Percentiles rank a stretch among this genome's conserved stretches.
phyloP scores from a whole-genome alignment of 192 early-diverging fungal genomes.

The Coemansia sp. region DNA sequence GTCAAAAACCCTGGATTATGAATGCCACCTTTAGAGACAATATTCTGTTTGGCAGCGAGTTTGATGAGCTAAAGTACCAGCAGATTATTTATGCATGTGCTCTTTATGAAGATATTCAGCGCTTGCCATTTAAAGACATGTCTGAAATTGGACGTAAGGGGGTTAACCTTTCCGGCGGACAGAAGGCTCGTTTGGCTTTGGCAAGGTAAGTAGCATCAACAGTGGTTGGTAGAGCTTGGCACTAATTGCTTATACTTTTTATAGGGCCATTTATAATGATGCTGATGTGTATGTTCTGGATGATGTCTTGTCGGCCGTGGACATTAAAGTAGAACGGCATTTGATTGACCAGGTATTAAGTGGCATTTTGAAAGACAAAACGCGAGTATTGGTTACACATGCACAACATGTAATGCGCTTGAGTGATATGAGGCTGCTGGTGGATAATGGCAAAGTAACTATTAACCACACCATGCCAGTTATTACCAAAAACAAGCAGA shows the following conservation, averaged over 20 bases:
- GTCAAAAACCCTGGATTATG: constrained; percentile 46
- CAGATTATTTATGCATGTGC: constrained; percentile 29
- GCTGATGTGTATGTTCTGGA: constrained; percentile 50
- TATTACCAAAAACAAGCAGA: background rate
- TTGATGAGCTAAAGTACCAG: constrained; percentile 16
- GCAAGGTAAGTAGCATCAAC: constrained; percentile 25
- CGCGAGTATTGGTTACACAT: constrained; percentile 31
- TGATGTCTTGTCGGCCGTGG: constrained; percentile 31
- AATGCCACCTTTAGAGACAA: constrained; percentile 42
- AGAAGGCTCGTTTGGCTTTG: constrained; percentile 61
- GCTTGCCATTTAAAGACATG: constrained; percentile 28
- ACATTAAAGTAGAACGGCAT: constrained; percentile 20
- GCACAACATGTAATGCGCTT: constrained; percentile 30
- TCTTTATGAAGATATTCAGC: constrained; percentile 16
- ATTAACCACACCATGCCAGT: background rate
- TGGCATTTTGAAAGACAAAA: constrained; percentile 22
- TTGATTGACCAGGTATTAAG: constrained; percentile 25
- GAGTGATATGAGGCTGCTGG: constrained; percentile 13
- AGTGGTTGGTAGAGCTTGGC: background rate
- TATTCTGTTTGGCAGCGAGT: constrained; percentile 30
- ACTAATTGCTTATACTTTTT: background rate
- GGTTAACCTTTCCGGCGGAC: constrained; percentile 60
- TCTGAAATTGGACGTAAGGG: constrained; percentile 60
- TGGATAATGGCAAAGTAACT: constrained; percentile 7
- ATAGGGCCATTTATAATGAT: constrained; percentile 58